Evolutionary conservation across 2,329 filamentous ascomycete species (phyloP), one percentile per base, ranked within the genome.

Genomic region (Colletotrichum eleusines): DNA sequence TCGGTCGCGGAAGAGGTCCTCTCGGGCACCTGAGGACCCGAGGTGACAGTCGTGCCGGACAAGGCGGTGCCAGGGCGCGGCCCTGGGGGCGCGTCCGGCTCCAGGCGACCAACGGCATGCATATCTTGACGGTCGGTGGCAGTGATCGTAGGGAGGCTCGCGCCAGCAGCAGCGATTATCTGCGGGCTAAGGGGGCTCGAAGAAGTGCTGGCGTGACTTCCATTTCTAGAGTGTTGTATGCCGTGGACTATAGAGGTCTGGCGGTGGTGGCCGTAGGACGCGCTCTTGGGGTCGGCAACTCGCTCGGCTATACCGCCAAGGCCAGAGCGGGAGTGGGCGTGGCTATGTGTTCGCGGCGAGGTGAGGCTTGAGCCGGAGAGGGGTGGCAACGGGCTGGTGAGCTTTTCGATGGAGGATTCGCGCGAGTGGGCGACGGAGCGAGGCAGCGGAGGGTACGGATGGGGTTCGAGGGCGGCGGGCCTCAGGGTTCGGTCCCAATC

Each of bases 241-340:
- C 96, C 95, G 89, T 98, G 94, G 68, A 98, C 95, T 76, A 98
- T 98, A 59, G 95, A 98, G 0, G 95, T 97, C 83, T 99, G 94
- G 66, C 96, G 91, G 82, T 98, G 94, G 80, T 99, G 95, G 71
- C 93, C 94, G 85, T 98, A 90, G 31, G 84, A 77, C 42, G 82
- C 82, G 53, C 81, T 81, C 77, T 90, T 90, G 58, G 83, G 84
- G 74, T 90, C 89, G 71, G 86, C 80, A n/a, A 84, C 78, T 74
- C 87, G 84, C 75, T 89, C 87, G 70, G 85, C 80, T 61, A 85
- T 79, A 40, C 80, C 80, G 66, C 79, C 82, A 33, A 84, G 75
- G 50, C 76, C 81, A 35, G 80, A 77, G 72, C 85, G 84, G 67
- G 83, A 80, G 42, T 81, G 75, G 44, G 82, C 77, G 44, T 79